Conservation (phyloP, 2,329 filamentous ascomycete species). For the Xylariaceae sp. region DNA sequence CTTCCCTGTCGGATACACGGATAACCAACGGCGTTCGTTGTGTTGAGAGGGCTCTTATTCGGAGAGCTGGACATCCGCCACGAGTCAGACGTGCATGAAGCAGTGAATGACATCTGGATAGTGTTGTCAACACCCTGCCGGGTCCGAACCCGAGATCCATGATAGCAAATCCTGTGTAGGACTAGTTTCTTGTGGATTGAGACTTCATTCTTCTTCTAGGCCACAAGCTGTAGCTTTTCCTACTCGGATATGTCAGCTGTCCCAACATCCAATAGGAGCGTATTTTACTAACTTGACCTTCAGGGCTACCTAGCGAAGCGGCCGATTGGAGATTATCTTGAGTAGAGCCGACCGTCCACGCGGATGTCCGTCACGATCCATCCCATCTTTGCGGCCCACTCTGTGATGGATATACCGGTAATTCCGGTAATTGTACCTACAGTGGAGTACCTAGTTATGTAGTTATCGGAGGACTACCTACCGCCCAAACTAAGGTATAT, state of each 20-base stretch:
- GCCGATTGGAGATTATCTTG: not conserved
- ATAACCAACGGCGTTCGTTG: conserved; percentile 18
- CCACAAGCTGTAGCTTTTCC: conserved; percentile 11
- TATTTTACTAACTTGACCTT: conserved; percentile 27
- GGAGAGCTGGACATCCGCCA: not conserved
- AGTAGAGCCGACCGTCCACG: not conserved
- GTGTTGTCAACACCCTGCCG: conserved; percentile 7
- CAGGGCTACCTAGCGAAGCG: not conserved
- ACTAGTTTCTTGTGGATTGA: not conserved
- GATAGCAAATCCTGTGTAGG: too few species aligned
- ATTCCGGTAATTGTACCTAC: too few species aligned
- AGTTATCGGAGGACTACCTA: too few species aligned
- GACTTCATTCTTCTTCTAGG: not conserved
- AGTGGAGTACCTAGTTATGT: too few species aligned
- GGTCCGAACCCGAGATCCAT: not conserved
- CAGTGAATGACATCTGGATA: conserved; percentile 4
- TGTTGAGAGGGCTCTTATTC: conserved; percentile 12
- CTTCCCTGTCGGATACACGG: conserved; percentile 32
- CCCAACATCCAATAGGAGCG: conserved; percentile 11
- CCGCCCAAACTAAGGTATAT: too few species aligned
- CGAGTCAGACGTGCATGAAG: conserved; percentile 4
- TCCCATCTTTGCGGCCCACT: too few species aligned
- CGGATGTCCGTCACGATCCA: not conserved
- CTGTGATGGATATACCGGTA: too few species aligned
- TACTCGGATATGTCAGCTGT: not conserved